A percentile compares a stretch with the other conserved stretches of the same genome.
Evolutionary conservation across 2,329 filamentous ascomycete genomes (phyloP).

Genomic region (Nemania bipapillata): DNA sequence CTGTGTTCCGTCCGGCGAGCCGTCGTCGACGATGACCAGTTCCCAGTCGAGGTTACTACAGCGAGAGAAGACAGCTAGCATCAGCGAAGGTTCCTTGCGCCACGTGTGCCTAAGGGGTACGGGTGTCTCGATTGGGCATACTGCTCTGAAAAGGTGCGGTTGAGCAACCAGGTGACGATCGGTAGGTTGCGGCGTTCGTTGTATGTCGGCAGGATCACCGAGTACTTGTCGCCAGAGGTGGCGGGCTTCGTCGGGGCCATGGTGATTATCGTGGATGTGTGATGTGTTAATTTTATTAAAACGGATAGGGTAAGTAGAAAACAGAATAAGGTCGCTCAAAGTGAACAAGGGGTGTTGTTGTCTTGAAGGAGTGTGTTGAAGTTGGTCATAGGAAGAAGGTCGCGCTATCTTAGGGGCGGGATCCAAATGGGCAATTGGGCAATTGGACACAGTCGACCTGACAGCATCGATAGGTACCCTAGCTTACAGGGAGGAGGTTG

Average conservation of each 20-base stretch:
- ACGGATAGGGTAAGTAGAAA: conserved; percentile 19
- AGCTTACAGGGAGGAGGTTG: no score
- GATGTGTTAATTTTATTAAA: conserved; percentile 19
- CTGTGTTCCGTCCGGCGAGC: conserved; percentile 94
- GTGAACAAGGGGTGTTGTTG: conserved; percentile 12
- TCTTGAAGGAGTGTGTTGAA: conserved; percentile 48
- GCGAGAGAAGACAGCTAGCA: neutral
- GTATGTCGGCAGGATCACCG: conserved; percentile 96
- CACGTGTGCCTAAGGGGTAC: neutral
- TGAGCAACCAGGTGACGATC: conserved; percentile 92
- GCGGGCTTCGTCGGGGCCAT: conserved; percentile 62
- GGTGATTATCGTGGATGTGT: conserved; percentile 23
- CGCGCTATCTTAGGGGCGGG: conserved; percentile 22
- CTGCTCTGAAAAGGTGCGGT: conserved; percentile 90
- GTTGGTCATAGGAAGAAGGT: conserved; percentile 31
- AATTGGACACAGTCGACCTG: conserved; percentile 42
- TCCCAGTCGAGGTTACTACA: conserved; percentile 92
- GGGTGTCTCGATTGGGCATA: conserved; percentile 57
- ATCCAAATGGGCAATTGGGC: conserved; percentile 30
- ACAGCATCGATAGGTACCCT: conserved; percentile 2
- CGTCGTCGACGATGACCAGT: conserved; percentile 97
- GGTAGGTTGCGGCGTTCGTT: conserved; percentile 98
- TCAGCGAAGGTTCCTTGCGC: conserved; percentile 33
- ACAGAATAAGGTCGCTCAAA: conserved; percentile 10
- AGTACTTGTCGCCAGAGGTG: conserved; percentile 79